These are phyloP conservation scores for Hymenoscyphus albidus DNA, from an alignment of 2,329 filamentous ascomycete genomes.

Conservation along the genomic window DNA sequence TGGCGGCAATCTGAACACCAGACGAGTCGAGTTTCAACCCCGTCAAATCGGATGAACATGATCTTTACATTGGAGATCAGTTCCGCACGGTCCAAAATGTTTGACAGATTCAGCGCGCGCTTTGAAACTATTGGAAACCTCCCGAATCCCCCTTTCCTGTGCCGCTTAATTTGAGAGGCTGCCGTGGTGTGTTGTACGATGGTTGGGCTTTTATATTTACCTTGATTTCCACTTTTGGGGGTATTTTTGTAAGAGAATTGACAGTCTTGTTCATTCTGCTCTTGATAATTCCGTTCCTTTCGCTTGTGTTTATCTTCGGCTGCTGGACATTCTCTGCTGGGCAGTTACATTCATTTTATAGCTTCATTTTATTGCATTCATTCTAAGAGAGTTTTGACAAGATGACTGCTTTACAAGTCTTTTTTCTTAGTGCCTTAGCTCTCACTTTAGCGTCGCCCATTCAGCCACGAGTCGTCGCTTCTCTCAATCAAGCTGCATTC, in stretches of 20 bases:
- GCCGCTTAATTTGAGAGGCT: background rate
- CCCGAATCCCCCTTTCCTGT: constrained; percentile 13
- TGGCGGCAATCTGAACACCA: constrained; percentile 23
- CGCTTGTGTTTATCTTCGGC: constrained; percentile 9
- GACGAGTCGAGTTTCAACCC: constrained; percentile 25
- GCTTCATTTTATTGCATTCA: constrained; percentile 8
- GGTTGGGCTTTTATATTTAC: background rate
- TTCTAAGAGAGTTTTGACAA: background rate
- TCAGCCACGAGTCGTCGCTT: constrained; percentile 32
- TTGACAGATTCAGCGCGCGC: constrained; percentile 8
- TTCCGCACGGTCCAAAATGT: constrained; percentile 1
- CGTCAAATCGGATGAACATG: constrained; percentile 17
- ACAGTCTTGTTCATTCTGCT: constrained; percentile 9
- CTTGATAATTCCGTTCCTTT: constrained; percentile 9
- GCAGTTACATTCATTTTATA: constrained; percentile 23
- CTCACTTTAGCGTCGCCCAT: constrained; percentile 27
- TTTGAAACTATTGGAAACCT: constrained; percentile 24
- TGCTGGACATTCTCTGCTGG: constrained; percentile 24
- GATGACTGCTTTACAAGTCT: constrained; percentile 24
- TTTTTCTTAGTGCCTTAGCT: constrained; percentile 23
- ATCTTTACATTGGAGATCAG: constrained; percentile 11
- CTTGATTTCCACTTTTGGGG: background rate
- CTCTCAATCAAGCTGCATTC: constrained; percentile 39
- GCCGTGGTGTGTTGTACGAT: background rate
- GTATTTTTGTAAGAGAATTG: background rate